A percentile compares a stretch with the other conserved stretches of the same genome.
Conservation (phyloP, 805 yeast genomes). For the Saturnispora sanitii region DNA sequence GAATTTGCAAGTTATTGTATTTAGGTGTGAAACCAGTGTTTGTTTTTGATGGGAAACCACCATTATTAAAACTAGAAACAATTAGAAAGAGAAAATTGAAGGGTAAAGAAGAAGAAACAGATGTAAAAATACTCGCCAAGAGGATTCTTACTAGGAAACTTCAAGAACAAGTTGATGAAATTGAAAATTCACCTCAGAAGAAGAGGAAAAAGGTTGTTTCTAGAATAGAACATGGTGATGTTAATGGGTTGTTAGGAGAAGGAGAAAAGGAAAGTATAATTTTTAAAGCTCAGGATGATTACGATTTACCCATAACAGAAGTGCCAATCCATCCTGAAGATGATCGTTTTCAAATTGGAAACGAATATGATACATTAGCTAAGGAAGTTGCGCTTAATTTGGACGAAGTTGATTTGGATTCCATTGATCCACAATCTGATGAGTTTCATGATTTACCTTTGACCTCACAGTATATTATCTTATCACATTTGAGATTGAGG, state of each 20-base stretch:
- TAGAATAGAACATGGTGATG: not conserved
- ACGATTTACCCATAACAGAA: slow-evolving; percentile 67
- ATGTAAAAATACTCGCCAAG: slow-evolving; percentile 67
- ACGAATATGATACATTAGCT: slow-evolving; percentile 56
- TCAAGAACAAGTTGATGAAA: slow-evolving; percentile 35
- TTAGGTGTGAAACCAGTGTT: slow-evolving; percentile 84
- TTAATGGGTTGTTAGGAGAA: slow-evolving; percentile 24
- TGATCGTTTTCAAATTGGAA: slow-evolving; percentile 62
- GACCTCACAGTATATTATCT: slow-evolving; percentile 77
- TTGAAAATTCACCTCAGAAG: not conserved
- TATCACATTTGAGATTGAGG: slow-evolving; percentile 71
- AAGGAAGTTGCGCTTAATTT: slow-evolving; percentile 49
- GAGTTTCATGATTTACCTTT: slow-evolving; percentile 72
- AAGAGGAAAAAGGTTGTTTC: not conserved
- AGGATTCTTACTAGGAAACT: slow-evolving; percentile 71
- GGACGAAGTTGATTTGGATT: slow-evolving; percentile 58
- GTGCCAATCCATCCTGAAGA: slow-evolving; percentile 47
- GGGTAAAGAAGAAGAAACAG: slow-evolving; percentile 38
- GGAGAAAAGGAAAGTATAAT: slow-evolving; percentile 24
- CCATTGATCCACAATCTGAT: slow-evolving; percentile 73
- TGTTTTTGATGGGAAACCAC: slow-evolving; percentile 95
- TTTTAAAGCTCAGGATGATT: slow-evolving; percentile 65
- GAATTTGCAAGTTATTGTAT: slow-evolving; percentile 82
- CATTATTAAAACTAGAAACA: slow-evolving; percentile 69
- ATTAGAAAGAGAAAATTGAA: slow-evolving; percentile 63